These are phyloP conservation scores for Pyrenochaeta sp. DNA, from an alignment of 2,329 filamentous ascomycete genomes.

Conservation along the genomic window DNA sequence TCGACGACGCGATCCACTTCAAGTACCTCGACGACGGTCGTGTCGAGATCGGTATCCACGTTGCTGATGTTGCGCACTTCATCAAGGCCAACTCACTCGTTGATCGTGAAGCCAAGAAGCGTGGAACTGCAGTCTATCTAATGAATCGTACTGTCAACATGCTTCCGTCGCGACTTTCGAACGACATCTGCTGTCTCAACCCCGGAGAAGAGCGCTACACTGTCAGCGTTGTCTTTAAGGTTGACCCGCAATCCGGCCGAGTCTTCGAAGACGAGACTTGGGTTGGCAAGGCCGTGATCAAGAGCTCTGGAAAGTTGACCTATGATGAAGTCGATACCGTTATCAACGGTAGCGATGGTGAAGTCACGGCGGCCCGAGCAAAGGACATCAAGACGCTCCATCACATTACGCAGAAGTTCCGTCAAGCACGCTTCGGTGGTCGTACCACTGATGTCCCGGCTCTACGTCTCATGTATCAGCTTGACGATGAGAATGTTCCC, in stretches of 20 bases:
- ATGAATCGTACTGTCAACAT: conserved; percentile 89
- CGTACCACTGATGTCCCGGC: conserved; percentile 82
- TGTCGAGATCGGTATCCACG: conserved; percentile 93
- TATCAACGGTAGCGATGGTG: conserved; percentile 72
- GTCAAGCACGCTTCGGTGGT: conserved; percentile 83
- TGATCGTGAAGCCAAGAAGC: conserved; percentile 97
- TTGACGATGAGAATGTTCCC: conserved; percentile 97
- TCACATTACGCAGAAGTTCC: conserved; percentile 86
- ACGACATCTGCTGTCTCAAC: conserved; percentile 85
- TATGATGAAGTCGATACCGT: conserved; percentile 88
- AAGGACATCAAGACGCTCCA: conserved; percentile 84
- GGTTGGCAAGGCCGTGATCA: conserved; percentile 93
- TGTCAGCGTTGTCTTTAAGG: conserved; percentile 91
- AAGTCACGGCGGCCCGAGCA: conserved; percentile 70
- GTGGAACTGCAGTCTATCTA: conserved; percentile 93
- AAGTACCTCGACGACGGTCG: conserved; percentile 83
- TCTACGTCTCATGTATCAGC: conserved; percentile 87
- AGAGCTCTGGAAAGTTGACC: conserved; percentile 85
- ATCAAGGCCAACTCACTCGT: conserved; percentile 96
- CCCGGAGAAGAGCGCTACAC: conserved; percentile 91
- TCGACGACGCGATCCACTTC: conserved; percentile 92
- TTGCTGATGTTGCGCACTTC: conserved; percentile 95
- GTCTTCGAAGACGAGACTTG: conserved; percentile 87
- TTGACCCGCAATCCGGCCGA: conserved; percentile 80
- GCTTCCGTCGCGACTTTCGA: conserved; percentile 84